Evolutionary conservation across 345 rosid genomes (phyloP), one percentile per base, ranked within the genome.

Genomic region (Erysimum cheiranthoides): DNA sequence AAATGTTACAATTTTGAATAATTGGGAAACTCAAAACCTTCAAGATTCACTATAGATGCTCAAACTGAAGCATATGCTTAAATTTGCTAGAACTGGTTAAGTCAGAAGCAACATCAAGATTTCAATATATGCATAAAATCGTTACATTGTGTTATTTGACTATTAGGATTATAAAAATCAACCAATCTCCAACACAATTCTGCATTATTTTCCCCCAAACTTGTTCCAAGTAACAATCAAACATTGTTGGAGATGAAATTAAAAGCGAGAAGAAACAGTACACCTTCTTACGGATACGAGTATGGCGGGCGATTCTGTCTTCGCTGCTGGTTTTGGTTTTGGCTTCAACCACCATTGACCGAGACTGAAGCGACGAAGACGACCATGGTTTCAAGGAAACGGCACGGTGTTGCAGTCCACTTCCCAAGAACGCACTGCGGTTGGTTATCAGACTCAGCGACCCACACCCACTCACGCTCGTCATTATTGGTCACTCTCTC

Each of bases 231-330:
- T 39, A 38, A 52, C 54, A 4, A 70, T 21, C 42, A 31, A 40
- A 52, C 57, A 73, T 16, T 11, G 1, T 56, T 10, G 49, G 42
- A 42, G 12, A 45, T 7, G 64, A 28, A 38, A 58, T 28, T 2
- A 1, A 1, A 21, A 40, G 13, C 3, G 14, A 21, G 65, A 52
- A 61, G 38, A 74, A 42, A 49, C 2, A 58, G 3, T 12, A n/a
- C 39, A 94, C 97, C 97, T 95, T 95, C 91, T 95, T 95, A 66
- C 99, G 86, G 84, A 95, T 71, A 31, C 97, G 97, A 66, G 82
- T 27, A 76, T 95, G 99, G 69, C 97, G 97, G 53, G 99, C 97
- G 18, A 78, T 79, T 70, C 97, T 70, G 83, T 95, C 86, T 40
- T 92, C 91, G 10, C 71, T 82, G 47, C 96, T 82, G 76, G 91